Conservation (phyloP, 1,284 basidiomycete genomes). For the Thecaphora thlaspeos region DNA sequence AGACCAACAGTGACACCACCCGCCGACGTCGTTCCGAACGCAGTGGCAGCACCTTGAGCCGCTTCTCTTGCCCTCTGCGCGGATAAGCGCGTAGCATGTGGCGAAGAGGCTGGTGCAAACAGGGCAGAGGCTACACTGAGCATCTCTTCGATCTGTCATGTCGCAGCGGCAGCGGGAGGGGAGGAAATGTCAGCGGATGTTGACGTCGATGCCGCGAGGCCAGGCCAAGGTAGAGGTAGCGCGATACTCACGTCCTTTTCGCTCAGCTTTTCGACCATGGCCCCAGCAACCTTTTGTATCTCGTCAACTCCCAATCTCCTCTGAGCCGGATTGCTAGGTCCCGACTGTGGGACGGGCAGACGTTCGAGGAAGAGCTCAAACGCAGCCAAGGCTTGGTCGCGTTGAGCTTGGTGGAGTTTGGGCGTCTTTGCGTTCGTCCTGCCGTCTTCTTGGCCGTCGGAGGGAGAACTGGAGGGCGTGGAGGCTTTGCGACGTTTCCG, state of each 20-base stretch:
- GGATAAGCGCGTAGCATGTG: slow-evolving; percentile 4
- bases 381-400: slow-evolving; percentile 8
- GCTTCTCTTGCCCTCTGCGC: slow-evolving; percentile 10
- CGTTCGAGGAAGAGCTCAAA: slow-evolving; percentile 16
- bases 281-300: slow-evolving; percentile 6
- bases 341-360: slow-evolving; percentile 11
- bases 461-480: neutral
- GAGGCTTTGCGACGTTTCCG: neutral
- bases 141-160: slow-evolving; percentile 26
- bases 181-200: neutral
- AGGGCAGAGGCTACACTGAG: slow-evolving; percentile 25
- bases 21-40: no score
- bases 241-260: slow-evolving; percentile 14
- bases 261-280: slow-evolving; percentile 23
- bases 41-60: slow-evolving; percentile 9
- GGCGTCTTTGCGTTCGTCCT: slow-evolving; percentile 3
- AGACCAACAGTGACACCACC: slow-evolving; percentile 15
- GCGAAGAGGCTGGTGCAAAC: slow-evolving; percentile 20
- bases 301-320: slow-evolving; percentile 11
- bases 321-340: slow-evolving; percentile 1
- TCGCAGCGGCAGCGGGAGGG: neutral
- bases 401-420: slow-evolving; percentile 16
- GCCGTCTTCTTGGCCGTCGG: slow-evolving; percentile 2
- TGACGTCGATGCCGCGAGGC: no score
- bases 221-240: no score